phyloP scores from a whole-genome alignment of 129 eudicot species.

The Ambrosia trifida region DNA sequence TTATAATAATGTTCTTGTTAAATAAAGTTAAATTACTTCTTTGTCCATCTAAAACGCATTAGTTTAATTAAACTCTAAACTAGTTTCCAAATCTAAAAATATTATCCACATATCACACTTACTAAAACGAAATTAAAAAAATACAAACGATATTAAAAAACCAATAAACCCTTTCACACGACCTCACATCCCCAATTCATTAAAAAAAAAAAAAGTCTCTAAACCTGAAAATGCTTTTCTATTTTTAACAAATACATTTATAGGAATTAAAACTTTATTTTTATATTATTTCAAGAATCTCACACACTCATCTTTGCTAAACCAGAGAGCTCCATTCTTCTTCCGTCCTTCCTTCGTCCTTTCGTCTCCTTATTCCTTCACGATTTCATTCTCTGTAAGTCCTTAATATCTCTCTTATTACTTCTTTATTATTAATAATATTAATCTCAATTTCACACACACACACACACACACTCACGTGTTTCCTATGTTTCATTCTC shows the following conservation, averaged over 20 bases:
- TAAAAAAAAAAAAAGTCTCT: background rate
- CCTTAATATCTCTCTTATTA: slow-evolving; percentile 6
- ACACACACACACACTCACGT: background rate
- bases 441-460: background rate
- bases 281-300: slow-evolving; percentile 20
- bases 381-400: slow-evolving; percentile 37
- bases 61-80: too few species aligned
- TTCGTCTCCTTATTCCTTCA: slow-evolving; percentile 23
- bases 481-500: background rate
- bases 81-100: background rate
- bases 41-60: too few species aligned
- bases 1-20: too few species aligned
- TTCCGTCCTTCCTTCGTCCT: slow-evolving; percentile 15
- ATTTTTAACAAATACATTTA: slow-evolving; percentile 6
- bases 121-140: background rate
- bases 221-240: slow-evolving; percentile 14
- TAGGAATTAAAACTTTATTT: slow-evolving; percentile 29
- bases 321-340: slow-evolving; percentile 22
- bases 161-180: slow-evolving; percentile 11
- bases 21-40: too few species aligned
- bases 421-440: too few species aligned
- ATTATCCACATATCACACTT: background rate
- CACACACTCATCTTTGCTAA: slow-evolving; percentile 33
- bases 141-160: background rate
- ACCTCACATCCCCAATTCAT: background rate